phyloP scores from a whole-genome alignment of 148 eudicot genomes.

The Chenopodium suecicum region DNA sequence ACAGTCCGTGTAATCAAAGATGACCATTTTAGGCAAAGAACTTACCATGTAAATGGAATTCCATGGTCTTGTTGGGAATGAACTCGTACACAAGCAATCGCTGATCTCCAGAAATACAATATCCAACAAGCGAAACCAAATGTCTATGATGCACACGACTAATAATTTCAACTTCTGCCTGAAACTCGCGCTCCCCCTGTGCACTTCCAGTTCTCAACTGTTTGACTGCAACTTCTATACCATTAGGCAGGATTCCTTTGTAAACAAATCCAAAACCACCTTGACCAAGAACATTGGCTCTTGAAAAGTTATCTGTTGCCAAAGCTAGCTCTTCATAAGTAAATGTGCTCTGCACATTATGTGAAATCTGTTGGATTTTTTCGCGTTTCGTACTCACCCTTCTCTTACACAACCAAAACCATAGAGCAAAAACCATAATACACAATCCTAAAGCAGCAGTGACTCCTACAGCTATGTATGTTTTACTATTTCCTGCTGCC shows the following conservation, averaged over 20 bases:
- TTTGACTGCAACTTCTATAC: constrained; percentile 57
- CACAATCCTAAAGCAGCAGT: neutral
- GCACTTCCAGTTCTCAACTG: constrained; percentile 47
- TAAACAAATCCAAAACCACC: constrained; percentile 66
- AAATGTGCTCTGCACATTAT: constrained; percentile 28
- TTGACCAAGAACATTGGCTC: constrained; percentile 48
- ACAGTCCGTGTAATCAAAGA: too few relatives aligned
- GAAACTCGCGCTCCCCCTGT: constrained; percentile 67
- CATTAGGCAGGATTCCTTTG: constrained; percentile 45
- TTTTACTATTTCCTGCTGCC: neutral
- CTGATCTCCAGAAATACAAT: constrained; percentile 47
- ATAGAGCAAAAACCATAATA: neutral
- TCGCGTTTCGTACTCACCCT: neutral
- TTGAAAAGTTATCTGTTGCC: constrained; percentile 47
- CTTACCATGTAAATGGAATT: constrained; percentile 65
- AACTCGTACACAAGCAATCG: constrained; percentile 65
- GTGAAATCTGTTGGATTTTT: neutral
- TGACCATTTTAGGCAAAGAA: neutral
- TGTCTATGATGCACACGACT: constrained; percentile 51
- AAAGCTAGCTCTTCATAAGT: constrained; percentile 44
- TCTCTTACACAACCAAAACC: constrained; percentile 2
- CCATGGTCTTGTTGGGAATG: constrained; percentile 56
- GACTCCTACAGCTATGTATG: constrained; percentile 1
- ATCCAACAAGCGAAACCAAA: constrained; percentile 63
- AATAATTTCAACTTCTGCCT: constrained; percentile 53